These are phyloP conservation scores for Ananas comosus DNA, from an alignment of 176 grass and related monocot species.

Conservation along the genomic window DNA sequence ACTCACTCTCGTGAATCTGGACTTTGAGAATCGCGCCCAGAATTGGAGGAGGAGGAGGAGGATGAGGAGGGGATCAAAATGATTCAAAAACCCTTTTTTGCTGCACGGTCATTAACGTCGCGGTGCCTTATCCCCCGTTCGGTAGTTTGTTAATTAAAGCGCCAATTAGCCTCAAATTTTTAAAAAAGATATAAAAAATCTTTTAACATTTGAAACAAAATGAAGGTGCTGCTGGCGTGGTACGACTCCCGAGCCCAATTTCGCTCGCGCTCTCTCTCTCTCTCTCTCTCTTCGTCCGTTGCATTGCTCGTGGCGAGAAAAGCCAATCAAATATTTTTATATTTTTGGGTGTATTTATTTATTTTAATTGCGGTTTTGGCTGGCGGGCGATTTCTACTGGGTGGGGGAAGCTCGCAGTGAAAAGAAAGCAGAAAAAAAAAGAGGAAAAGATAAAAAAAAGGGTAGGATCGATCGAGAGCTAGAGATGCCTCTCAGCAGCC, in stretches of 20 bases:
- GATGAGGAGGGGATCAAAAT: too few species aligned
- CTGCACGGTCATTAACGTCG: not conserved
- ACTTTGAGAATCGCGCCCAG: conserved; percentile 10
- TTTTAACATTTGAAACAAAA: too few species aligned
- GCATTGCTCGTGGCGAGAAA: too few species aligned
- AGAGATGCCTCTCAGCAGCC: too few species aligned
- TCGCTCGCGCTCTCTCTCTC: too few species aligned
- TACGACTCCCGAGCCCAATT: too few species aligned
- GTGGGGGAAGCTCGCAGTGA: conserved; percentile 33
- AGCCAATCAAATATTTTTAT: conserved; percentile 4
- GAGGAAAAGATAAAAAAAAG: conserved; percentile 1
- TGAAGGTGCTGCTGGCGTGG: too few species aligned
- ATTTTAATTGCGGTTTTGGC: conserved; percentile 30
- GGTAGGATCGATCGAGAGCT: too few species aligned
- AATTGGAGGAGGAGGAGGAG: too few species aligned
- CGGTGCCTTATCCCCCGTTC: not conserved
- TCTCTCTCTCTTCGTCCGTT: too few species aligned
- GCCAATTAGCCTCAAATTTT: not conserved
- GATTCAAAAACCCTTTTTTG: not conserved
- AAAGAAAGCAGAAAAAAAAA: conserved; percentile 28
- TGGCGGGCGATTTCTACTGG: conserved; percentile 50
- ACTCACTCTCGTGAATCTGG: conserved; percentile 36
- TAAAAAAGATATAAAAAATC: too few species aligned
- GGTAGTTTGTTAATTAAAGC: not conserved
- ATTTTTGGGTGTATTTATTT: conserved; percentile 4